Conservation (phyloP, 139 green algal species). For the Chlamydomonas sp. region DNA sequence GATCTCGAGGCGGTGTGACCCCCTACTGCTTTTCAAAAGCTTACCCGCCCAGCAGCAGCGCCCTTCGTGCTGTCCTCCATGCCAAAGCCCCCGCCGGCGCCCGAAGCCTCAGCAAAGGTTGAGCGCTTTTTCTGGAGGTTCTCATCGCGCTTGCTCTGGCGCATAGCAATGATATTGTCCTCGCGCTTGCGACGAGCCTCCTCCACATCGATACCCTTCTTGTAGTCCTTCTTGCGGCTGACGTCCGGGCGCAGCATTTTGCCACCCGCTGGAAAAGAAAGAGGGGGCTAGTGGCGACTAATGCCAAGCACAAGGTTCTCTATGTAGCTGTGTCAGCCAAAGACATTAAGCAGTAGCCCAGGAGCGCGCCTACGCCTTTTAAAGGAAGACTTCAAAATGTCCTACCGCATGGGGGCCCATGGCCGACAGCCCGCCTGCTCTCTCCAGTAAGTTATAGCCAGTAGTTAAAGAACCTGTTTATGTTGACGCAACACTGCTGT, state of each 20-base stretch:
- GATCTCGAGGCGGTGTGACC: not conserved
- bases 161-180: conserved; percentile 96
- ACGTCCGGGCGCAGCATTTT: conserved; percentile 39
- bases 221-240: conserved; percentile 52
- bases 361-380: too few relatives aligned
- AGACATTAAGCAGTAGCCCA: too few relatives aligned
- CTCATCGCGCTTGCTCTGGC: conserved; percentile 98
- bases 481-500: too few relatives aligned
- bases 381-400: too few relatives aligned
- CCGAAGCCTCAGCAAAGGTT: conserved; percentile 60
- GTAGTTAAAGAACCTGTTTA: too few relatives aligned
- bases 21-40: not conserved
- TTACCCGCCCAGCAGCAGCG: conserved; percentile 23
- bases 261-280: too few relatives aligned
- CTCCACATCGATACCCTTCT: conserved; percentile 94
- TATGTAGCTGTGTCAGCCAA: too few relatives aligned
- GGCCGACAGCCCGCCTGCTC: too few relatives aligned
- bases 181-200: conserved; percentile 95
- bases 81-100: conserved; percentile 34
- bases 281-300: too few relatives aligned
- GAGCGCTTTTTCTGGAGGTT: conserved; percentile 97
- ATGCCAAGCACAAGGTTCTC: too few relatives aligned
- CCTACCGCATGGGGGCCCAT: too few relatives aligned
- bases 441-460: too few relatives aligned
- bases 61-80: conserved; percentile 60